Evolutionary conservation across 2,329 filamentous ascomycete genomes (phyloP), one percentile per base, ranked within the genome.

Genomic region (Aspergillus pseudonomiae): DNA sequence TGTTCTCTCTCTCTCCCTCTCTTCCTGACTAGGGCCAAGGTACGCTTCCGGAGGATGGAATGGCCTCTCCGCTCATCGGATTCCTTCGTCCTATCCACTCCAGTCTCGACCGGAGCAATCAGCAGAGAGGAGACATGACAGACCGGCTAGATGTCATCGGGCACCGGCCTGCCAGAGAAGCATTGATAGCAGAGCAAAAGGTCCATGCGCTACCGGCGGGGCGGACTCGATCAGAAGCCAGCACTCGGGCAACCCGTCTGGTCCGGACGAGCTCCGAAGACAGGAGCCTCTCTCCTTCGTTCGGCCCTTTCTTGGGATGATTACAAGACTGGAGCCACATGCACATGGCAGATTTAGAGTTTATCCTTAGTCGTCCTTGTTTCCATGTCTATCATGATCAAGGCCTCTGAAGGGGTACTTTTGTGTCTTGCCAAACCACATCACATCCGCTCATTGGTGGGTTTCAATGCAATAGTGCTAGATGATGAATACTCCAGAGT

Each of bases 231-330:
- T 62, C 60, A 39, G 32, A 30, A 45, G 53, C 43, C 60, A 60
- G 59, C 59, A 65, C 52, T 68, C 64, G 60, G 64, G 59, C 62
- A 62, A 61, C 62, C 65, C 60, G 65, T 64, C 62, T 68, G 65
- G 67, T 57, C 65, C 65, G 67, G 67, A 67, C 64, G 60, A 45
- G 41, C 55, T 59, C 65, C 63, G 65, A 67, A 58, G 34, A 48
- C 45, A 48, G 45, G 45, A 48, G 24, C n/a, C 21, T 24, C 10
- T 26, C 21, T 48, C 21, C 12, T 48, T 16, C 12, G 45, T 26
- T 48, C 50, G 63, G 28, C 48, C 46, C 39, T 48, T 54, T 46
- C 9, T 60, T 46, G 34, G 26, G 21, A 21, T 53, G 24, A 43
- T 45, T n/a, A 41, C 21, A 10, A 10, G 32, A 43, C 28, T 1